Conservation (phyloP, 306 rosid genomes). For the Hylodesmum podocarpum region DNA sequence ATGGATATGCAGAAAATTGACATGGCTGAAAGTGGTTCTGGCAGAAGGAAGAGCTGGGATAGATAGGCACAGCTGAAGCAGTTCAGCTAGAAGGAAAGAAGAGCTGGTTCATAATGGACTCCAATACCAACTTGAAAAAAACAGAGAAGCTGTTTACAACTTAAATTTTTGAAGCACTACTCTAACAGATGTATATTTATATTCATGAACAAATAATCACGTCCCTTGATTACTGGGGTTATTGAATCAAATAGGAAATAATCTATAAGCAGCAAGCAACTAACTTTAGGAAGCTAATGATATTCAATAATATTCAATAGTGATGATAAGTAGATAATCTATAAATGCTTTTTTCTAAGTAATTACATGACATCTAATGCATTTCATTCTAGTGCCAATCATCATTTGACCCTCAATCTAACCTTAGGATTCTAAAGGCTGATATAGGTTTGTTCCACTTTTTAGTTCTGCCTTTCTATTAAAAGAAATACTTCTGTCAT, state of each 20-base stretch:
- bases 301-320: neutral
- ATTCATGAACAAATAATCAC: neutral
- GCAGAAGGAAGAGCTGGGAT: too few species aligned
- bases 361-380: neutral
- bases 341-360: neutral
- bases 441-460: neutral
- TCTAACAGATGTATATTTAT: too few species aligned
- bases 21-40: too few species aligned
- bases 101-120: too few species aligned
- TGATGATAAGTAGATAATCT: neutral
- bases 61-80: too few species aligned
- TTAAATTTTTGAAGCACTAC: too few species aligned
- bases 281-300: neutral
- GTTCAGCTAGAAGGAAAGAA: too few species aligned
- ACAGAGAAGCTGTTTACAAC: too few species aligned
- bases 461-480: neutral
- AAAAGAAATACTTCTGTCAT: neutral
- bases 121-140: too few species aligned
- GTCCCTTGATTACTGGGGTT: neutral
- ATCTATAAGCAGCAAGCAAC: too few species aligned
- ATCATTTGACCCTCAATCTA: neutral
- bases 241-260: too few species aligned
- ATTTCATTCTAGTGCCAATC: neutral
- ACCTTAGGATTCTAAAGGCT: constrained; percentile 15
- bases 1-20: too few species aligned